phyloP scores from a whole-genome alignment of 495 filamentous ascomycete species.

The Tuber borchii region DNA sequence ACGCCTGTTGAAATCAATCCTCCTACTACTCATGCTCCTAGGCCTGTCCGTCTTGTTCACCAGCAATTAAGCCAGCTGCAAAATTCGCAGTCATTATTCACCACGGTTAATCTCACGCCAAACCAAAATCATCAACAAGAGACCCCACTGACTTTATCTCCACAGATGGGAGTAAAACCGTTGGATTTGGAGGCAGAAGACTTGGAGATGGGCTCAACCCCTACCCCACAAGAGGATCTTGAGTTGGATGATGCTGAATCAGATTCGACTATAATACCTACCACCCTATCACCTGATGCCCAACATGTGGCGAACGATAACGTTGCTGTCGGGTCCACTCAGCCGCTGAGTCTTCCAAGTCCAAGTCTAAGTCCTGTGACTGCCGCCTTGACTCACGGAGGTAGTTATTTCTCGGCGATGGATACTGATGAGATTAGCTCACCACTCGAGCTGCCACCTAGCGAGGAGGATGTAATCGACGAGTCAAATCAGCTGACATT shows the following conservation, averaged over 20 bases:
- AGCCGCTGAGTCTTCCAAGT: conserved; percentile 89
- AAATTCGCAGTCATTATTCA: conserved; percentile 33
- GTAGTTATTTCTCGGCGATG: conserved; percentile 41
- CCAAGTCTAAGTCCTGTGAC: conserved; percentile 89
- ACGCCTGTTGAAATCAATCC: conserved; percentile 34
- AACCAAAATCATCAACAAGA: conserved; percentile 42
- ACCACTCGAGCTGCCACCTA: conserved; percentile 42
- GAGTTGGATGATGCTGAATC: conserved; percentile 37
- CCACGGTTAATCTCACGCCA: conserved; percentile 15
- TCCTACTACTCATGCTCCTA: conserved; percentile 35
- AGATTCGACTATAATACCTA: conserved; percentile 32
- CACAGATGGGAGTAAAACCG: conserved; percentile 35
- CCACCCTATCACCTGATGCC: conserved; percentile 37
- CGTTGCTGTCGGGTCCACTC: conserved; percentile 52
- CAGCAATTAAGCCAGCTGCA: conserved; percentile 42
- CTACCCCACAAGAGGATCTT: conserved; percentile 38
- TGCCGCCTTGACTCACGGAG: conserved; percentile 47
- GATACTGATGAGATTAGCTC: conserved; percentile 41
- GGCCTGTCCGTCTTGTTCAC: conserved; percentile 40
- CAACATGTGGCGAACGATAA: conserved; percentile 49
- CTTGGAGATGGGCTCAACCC: conserved; percentile 32
- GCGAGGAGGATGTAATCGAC: conserved; percentile 43
- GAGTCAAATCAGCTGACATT: conserved; percentile 37
- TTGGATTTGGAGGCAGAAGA: conserved; percentile 36
- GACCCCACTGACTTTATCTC: conserved; percentile 42